phyloP scores from a whole-genome alignment of 768 basidiomycete genomes.

The Chalciporus sphaerocephalus region DNA sequence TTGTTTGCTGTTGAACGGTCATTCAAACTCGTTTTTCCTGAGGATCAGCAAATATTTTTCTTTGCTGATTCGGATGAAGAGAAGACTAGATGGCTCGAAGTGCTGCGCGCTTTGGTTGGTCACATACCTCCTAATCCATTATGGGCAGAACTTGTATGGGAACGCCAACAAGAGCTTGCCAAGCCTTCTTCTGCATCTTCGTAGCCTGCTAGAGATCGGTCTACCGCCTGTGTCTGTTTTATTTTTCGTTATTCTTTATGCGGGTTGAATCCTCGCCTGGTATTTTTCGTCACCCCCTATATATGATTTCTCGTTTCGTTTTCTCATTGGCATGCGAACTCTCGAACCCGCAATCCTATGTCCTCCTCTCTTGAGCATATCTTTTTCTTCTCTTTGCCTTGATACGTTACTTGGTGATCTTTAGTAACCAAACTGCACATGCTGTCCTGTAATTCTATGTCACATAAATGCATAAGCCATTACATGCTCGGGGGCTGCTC shows the following conservation, averaged over 20 bases:
- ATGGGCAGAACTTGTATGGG: conserved; percentile 91
- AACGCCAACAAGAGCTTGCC: conserved; percentile 55
- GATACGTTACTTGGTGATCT: conserved; percentile 13
- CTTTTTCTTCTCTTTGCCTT: background rate
- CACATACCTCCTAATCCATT: conserved; percentile 88
- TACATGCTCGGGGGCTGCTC: background rate
- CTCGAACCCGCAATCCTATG: background rate
- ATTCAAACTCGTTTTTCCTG: conserved; percentile 78
- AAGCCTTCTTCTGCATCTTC: conserved; percentile 9
- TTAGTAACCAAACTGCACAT: conserved; percentile 8
- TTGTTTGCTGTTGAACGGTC: conserved; percentile 73
- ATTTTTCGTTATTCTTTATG: conserved; percentile 5
- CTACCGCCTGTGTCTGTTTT: background rate
- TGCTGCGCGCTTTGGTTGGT: conserved; percentile 78
- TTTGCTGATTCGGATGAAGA: conserved; percentile 89
- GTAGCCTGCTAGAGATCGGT: background rate
- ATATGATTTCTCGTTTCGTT: background rate
- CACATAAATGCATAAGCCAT: conserved; percentile 15
- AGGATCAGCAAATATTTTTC: conserved; percentile 78
- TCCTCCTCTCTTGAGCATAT: background rate
- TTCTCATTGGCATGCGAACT: background rate
- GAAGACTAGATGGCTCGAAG: conserved; percentile 83
- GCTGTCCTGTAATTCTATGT: conserved; percentile 22
- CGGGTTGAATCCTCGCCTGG: background rate
- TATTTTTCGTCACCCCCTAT: background rate